Evolutionary conservation across 306 rosid species (phyloP).

Genomic region (Prunus mongolica): DNA sequence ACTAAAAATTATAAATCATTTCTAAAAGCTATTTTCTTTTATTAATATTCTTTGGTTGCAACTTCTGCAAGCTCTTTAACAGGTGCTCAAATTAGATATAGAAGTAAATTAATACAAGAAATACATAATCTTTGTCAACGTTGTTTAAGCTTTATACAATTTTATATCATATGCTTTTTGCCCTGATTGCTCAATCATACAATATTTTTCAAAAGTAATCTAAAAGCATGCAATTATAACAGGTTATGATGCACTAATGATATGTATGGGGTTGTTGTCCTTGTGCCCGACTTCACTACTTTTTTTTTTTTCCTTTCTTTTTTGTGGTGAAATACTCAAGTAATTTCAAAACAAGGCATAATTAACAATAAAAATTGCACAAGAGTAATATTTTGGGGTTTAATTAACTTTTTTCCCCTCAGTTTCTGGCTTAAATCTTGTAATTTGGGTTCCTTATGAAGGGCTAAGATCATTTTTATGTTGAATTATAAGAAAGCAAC

Average conservation of each 20-base stretch:
- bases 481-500: background rate
- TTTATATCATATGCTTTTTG: slow-evolving; percentile 1
- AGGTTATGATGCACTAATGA: slow-evolving; percentile 14
- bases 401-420: background rate
- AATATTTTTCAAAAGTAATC: background rate
- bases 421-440: background rate
- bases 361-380: background rate
- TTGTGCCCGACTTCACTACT: background rate
- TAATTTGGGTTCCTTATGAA: background rate
- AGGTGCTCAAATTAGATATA: background rate
- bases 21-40: too few species aligned
- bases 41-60: background rate
- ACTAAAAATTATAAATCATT: too few species aligned
- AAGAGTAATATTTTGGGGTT: background rate
- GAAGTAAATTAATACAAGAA: background rate
- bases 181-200: slow-evolving; percentile 9
- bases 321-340: background rate
- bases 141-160: background rate
- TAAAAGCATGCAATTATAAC: background rate
- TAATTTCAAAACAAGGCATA: background rate
- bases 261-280: background rate
- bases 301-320: too few species aligned
- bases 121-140: background rate
- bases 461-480: too few species aligned
- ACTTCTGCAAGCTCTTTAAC: background rate